These are phyloP conservation scores for Paratinospora sagittata DNA, from an alignment of 164 flowering plant species.

Conservation along the genomic window DNA sequence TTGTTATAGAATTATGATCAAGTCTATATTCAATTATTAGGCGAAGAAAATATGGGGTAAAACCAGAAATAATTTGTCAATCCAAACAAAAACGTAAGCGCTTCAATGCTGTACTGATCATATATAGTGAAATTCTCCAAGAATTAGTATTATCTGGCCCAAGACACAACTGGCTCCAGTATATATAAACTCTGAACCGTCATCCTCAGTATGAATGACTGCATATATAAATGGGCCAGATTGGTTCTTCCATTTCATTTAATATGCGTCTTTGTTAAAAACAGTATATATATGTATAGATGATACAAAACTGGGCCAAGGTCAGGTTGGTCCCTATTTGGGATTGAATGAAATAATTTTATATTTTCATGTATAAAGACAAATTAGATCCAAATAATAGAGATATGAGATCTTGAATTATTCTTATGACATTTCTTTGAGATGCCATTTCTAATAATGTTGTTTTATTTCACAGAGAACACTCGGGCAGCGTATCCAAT, in stretches of 20 bases:
- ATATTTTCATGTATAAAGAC: background rate
- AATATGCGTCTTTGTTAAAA: background rate
- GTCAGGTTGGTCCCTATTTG: background rate
- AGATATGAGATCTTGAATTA: background rate
- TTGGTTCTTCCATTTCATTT: background rate
- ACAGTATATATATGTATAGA: background rate
- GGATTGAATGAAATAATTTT: background rate
- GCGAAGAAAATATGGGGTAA: background rate
- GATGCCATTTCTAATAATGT: background rate
- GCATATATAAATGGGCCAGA: no score
- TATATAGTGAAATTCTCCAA: background rate
- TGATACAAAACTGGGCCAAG: background rate
- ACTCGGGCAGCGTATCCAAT: conserved; percentile 97
- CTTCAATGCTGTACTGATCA: background rate
- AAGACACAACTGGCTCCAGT: background rate
- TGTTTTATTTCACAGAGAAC: conserved; percentile 53
- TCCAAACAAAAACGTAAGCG: no score
- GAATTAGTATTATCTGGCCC: background rate
- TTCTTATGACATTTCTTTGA: background rate
- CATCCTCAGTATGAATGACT: no score
- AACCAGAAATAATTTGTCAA: no score
- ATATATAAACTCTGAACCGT: no score
- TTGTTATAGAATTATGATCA: background rate
- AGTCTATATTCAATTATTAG: background rate
- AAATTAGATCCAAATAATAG: conserved; percentile 1